Percentiles rank a stretch among this genome's conserved stretches.
These are phyloP conservation scores for Escallonia herrerae DNA, from an alignment of 129 eudicot genomes.

Conservation along the genomic window DNA sequence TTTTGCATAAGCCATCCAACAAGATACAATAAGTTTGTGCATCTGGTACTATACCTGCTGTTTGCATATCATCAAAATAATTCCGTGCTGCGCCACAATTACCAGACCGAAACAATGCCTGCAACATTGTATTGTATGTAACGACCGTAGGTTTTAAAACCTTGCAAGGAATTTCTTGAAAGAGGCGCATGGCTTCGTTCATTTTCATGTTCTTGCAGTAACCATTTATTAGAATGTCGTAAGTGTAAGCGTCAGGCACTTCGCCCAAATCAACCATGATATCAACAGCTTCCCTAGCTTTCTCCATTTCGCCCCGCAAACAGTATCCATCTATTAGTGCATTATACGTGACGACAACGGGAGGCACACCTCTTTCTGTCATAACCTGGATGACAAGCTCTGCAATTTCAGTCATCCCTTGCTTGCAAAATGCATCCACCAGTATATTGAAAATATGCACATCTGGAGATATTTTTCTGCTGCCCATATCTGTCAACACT, in stretches of 20 bases:
- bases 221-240: conserved; percentile 19
- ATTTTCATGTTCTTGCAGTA: conserved; percentile 12
- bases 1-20: conserved; percentile 42
- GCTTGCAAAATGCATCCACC: conserved; percentile 35
- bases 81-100: conserved; percentile 17
- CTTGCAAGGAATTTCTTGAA: conserved; percentile 15
- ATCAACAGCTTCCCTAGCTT: conserved; percentile 21
- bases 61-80: conserved; percentile 24
- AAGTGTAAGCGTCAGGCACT: conserved; percentile 6
- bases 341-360: conserved; percentile 11
- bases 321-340: conserved; percentile 39
- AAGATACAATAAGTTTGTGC: conserved; percentile 22
- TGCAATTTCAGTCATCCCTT: conserved; percentile 22
- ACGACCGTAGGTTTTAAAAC: conserved; percentile 22
- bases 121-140: conserved; percentile 23
- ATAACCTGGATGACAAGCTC: conserved; percentile 10
- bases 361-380: conserved; percentile 9
- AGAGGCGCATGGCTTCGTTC: conserved; percentile 15
- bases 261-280: background rate
- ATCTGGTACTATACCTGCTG: conserved; percentile 12
- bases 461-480: conserved; percentile 2
- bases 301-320: conserved; percentile 30
- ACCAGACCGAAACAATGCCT: conserved; percentile 23
- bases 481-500: conserved; percentile 21
- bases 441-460: conserved; percentile 9